Evolutionary conservation across 2,329 filamentous ascomycete genomes (phyloP).

Genomic region (Epichloe uncinata): DNA sequence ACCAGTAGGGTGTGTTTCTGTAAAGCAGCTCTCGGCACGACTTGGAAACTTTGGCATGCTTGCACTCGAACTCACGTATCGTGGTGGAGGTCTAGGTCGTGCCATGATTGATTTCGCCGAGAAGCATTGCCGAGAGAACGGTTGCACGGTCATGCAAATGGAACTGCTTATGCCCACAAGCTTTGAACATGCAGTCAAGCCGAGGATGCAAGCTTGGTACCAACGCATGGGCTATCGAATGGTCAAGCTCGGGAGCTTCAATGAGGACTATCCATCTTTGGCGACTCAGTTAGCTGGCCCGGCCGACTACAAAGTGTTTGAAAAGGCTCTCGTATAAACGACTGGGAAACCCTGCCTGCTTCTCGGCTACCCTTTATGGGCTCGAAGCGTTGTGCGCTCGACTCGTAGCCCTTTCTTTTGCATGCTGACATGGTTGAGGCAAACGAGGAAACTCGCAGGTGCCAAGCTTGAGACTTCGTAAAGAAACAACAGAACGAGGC

Average conservation of each 20-base stretch:
- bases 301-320: slow-evolving; percentile 16
- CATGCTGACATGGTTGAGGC: no score
- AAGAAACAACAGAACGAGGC: no score
- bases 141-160: slow-evolving; percentile 17
- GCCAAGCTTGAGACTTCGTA: no score
- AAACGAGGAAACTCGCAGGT: no score
- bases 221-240: slow-evolving; percentile 15
- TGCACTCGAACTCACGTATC: slow-evolving; percentile 12
- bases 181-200: slow-evolving; percentile 15
- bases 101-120: slow-evolving; percentile 16
- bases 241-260: slow-evolving; percentile 15
- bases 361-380: no score
- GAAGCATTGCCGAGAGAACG: slow-evolving; percentile 12
- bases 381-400: no score
- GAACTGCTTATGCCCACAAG: slow-evolving; percentile 16
- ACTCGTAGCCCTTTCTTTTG: no score
- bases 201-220: slow-evolving; percentile 17
- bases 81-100: slow-evolving; percentile 14
- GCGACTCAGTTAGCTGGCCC: slow-evolving; percentile 14
- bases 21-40: slow-evolving; percentile 10
- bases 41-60: slow-evolving; percentile 18
- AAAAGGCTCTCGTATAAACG: slow-evolving; percentile 11
- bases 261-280: slow-evolving; percentile 15
- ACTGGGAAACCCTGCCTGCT: no score
- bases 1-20: slow-evolving; percentile 15